Evolutionary conservation across 2,329 filamentous ascomycete genomes (phyloP), one percentile per base, ranked within the genome.

Genomic region (Aspergillus alliaceus): DNA sequence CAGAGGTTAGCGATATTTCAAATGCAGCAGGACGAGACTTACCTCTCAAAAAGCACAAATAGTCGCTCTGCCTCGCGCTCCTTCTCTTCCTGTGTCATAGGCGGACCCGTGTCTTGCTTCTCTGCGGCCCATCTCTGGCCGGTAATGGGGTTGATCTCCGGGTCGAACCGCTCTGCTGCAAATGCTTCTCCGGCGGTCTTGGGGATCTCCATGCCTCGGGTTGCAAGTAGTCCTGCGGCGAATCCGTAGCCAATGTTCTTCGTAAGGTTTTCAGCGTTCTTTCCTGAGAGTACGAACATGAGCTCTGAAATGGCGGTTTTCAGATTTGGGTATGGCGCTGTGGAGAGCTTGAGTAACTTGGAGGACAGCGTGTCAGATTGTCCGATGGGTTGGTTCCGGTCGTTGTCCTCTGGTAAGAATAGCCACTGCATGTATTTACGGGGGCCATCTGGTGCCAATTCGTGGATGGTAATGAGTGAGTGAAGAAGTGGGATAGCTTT

Each of bases 211-310:
- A 98, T 86, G 54, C 95, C 90, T 60, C 93, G 90, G 61, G 90
- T 88, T 77, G 93, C 88, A 15, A 99, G 79, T 70, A 95, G 96
- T 0, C 95, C 95, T 0, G 92, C 90, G 0, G 95, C 95, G 69
- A 90, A 96, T 0, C 95, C 95, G 70, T 96, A 99, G 0, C 95
- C 95, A 12, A 99, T 90, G 64, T 97, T 97, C 51, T 90, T 83
- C 0, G 98, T 90, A 68, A 97, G 95, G 29, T 82, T 89, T 15
- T 83, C 84, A 0, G 93, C 85, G 66, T 97, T 87, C 65, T 87
- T 90, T 62, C 88, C 89, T 0, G 92, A 96, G 27, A 98, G 81
- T 62, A 96, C 90, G 71, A 96, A 99, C 59, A 97, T 84, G 24
- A 99, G 80, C 29, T 88, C 82, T 0, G 90, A 90, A 52, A 96